A percentile compares a stretch with the other conserved stretches of the same genome.
These are phyloP conservation scores for Berberis vulgaris DNA, from an alignment of 164 flowering plant genomes.

Conservation along the genomic window DNA sequence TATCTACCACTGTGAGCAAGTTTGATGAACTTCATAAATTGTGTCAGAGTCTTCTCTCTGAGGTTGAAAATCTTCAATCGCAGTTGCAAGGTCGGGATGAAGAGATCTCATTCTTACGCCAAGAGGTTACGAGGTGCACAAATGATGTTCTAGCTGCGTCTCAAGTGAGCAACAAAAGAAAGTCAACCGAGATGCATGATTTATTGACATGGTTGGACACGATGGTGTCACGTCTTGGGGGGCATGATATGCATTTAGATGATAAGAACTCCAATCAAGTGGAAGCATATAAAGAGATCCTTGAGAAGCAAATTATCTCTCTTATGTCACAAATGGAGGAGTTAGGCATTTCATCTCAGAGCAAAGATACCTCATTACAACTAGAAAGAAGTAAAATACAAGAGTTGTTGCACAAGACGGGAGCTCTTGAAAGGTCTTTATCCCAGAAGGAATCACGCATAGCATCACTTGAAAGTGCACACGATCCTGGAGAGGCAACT, in stretches of 20 bases:
- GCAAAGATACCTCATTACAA: constrained; percentile 49
- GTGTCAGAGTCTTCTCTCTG: constrained; percentile 69
- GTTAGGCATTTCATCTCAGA: constrained; percentile 39
- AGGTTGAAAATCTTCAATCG: constrained; percentile 84
- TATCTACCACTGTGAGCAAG: constrained; percentile 71
- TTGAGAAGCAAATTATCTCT: constrained; percentile 47
- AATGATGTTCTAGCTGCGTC: constrained; percentile 71
- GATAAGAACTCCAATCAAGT: constrained; percentile 18
- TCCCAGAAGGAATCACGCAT: constrained; percentile 63
- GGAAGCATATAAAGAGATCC: constrained; percentile 35
- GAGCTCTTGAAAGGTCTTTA: constrained; percentile 52
- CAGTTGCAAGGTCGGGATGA: constrained; percentile 76
- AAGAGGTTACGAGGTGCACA: constrained; percentile 90
- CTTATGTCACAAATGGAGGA: constrained; percentile 58
- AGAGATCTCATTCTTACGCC: constrained; percentile 90
- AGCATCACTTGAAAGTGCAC: constrained; percentile 37
- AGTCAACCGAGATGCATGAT: constrained; percentile 46
- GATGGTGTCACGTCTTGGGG: constrained; percentile 30
- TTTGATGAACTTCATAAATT: constrained; percentile 91
- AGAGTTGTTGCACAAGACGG: constrained; percentile 44
- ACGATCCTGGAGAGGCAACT: constrained; percentile 32
- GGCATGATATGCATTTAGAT: constrained; percentile 27
- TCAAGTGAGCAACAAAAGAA: constrained; percentile 45
- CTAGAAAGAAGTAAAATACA: constrained; percentile 55
- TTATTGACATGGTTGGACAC: constrained; percentile 55